phyloP scores from a whole-genome alignment of 208 protist genomes.

The Wallacemonas sp. region DNA sequence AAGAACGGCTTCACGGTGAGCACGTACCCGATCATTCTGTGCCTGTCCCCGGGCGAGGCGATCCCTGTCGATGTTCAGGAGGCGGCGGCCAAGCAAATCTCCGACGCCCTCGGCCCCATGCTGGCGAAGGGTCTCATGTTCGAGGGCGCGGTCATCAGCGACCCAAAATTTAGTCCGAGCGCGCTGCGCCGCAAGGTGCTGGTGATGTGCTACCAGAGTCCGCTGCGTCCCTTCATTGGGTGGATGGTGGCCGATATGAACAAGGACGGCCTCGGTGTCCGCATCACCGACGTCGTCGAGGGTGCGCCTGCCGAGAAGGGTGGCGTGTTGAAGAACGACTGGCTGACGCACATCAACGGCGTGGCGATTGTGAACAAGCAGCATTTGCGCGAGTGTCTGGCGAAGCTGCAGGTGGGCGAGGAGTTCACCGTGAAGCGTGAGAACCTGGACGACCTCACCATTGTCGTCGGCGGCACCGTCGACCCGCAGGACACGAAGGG shows the following conservation, averaged over 20 bases:
- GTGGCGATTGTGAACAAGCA: slow-evolving; percentile 76
- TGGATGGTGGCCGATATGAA: slow-evolving; percentile 89
- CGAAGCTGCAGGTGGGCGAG: slow-evolving; percentile 69
- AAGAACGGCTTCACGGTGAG: slow-evolving; percentile 67
- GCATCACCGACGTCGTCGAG: slow-evolving; percentile 82
- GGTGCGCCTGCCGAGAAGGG: slow-evolving; percentile 81
- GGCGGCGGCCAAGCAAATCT: slow-evolving; percentile 59
- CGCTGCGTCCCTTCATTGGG: slow-evolving; percentile 84
- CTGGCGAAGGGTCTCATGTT: slow-evolving; percentile 89
- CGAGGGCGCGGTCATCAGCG: slow-evolving; percentile 82
- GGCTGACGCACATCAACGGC: slow-evolving; percentile 87
- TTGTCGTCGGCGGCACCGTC: slow-evolving; percentile 81
- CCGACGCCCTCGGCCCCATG: slow-evolving; percentile 43
- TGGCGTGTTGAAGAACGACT: slow-evolving; percentile 83
- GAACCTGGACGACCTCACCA: slow-evolving; percentile 83
- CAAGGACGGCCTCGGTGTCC: slow-evolving; percentile 86
- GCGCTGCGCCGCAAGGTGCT: slow-evolving; percentile 84
- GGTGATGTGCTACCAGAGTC: slow-evolving; percentile 67
- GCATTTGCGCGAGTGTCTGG: slow-evolving; percentile 68
- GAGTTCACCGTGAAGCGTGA: slow-evolving; percentile 83
- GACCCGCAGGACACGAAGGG: slow-evolving; percentile 57
- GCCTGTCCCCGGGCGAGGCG: slow-evolving; percentile 44
- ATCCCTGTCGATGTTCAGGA: slow-evolving; percentile 60
- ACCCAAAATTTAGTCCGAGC: slow-evolving; percentile 88
- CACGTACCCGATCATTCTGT: slow-evolving; percentile 85